A percentile compares a stretch with the other conserved stretches of the same genome.
Conservation (phyloP, 306 rosid species). For the Quillaja saponaria region DNA sequence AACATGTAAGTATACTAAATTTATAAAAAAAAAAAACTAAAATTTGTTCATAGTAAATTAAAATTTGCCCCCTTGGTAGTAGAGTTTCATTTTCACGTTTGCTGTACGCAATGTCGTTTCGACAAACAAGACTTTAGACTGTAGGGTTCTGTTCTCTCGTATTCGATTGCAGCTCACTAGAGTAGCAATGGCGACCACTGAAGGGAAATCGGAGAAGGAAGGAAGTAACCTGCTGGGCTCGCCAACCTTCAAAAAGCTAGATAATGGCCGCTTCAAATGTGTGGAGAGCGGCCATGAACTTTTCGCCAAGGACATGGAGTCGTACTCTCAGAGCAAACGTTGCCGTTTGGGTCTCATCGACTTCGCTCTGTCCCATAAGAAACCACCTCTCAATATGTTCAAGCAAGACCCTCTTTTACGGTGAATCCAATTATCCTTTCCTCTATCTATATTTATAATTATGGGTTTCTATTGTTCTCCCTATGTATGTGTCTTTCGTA, state of each 20-base stretch:
- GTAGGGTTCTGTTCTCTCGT: too few relatives aligned
- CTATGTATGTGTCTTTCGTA: not conserved
- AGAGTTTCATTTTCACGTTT: too few relatives aligned
- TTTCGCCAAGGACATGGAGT: slow-evolving; percentile 57
- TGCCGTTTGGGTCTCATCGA: slow-evolving; percentile 91
- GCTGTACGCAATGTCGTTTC: too few relatives aligned
- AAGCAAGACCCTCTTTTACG: slow-evolving; percentile 76
- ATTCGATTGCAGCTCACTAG: too few relatives aligned
- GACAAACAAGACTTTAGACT: too few relatives aligned
- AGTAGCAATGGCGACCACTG: slow-evolving; percentile 43
- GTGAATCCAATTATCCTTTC: slow-evolving; percentile 30
- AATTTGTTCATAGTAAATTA: too few relatives aligned
- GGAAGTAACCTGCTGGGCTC: slow-evolving; percentile 65
- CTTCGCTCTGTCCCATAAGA: slow-evolving; percentile 54
- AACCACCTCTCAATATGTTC: slow-evolving; percentile 82
- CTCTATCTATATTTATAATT: not conserved
- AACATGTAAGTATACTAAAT: too few relatives aligned
- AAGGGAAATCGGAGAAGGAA: slow-evolving; percentile 51
- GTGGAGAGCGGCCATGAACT: slow-evolving; percentile 82
- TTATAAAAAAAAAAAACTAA: too few relatives aligned
- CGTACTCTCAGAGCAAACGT: slow-evolving; percentile 72
- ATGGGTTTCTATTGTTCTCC: not conserved
- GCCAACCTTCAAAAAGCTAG: slow-evolving; percentile 72
- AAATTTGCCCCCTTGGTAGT: too few relatives aligned
- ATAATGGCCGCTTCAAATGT: slow-evolving; percentile 77